Evolutionary conservation across 495 filamentous ascomycete genomes (phyloP).

Genomic region (Aspergillus heteromorphus): DNA sequence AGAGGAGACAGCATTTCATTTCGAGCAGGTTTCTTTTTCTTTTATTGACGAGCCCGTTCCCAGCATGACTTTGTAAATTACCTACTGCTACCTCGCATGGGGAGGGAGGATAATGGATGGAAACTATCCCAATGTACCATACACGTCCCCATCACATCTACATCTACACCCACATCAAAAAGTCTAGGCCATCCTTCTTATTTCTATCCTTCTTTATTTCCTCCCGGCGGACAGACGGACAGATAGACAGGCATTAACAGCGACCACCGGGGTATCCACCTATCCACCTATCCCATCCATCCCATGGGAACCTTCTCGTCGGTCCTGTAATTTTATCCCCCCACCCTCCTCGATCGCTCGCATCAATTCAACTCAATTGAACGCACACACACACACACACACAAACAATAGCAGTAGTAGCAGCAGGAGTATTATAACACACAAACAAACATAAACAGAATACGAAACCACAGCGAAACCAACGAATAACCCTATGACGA

Average conservation of each 20-base stretch:
- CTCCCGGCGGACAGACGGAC: too few relatives aligned
- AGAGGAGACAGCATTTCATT: too few relatives aligned
- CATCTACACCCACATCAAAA: too few relatives aligned
- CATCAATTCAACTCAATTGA: too few relatives aligned
- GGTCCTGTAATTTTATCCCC: not conserved
- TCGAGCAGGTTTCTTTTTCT: not conserved
- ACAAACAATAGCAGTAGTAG: too few relatives aligned
- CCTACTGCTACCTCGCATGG: not conserved
- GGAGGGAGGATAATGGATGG: not conserved
- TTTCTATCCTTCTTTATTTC: too few relatives aligned
- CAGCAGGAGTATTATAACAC: too few relatives aligned
- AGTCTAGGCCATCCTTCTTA: too few relatives aligned
- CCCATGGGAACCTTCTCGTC: too few relatives aligned
- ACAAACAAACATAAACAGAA: not conserved
- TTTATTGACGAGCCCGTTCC: not conserved
- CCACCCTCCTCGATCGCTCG: not conserved
- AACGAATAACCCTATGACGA: slow-evolving; percentile 6
- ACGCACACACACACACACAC: too few relatives aligned
- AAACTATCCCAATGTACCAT: too few relatives aligned
- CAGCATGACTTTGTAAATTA: not conserved
- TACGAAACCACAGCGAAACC: not conserved
- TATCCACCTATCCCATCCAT: not conserved
- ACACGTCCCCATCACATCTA: too few relatives aligned
- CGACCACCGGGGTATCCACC: slow-evolving; percentile 3
- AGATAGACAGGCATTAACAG: not conserved